Base-by-base conservation (phyloP, 2,329 filamentous ascomycete genomes). In the Cladophialophora exuberans region DNA sequence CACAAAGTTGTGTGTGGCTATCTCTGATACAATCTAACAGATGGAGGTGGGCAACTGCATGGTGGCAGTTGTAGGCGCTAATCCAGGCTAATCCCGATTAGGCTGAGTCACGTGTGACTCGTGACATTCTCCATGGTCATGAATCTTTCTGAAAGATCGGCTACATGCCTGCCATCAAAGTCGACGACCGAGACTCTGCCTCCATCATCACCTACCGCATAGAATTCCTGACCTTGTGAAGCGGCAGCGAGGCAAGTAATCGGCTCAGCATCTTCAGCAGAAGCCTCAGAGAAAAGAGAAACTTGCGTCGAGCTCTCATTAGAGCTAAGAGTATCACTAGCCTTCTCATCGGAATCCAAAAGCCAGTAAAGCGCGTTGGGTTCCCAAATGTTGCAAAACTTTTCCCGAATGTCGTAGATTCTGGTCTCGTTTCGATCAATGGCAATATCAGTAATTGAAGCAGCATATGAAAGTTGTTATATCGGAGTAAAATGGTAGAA, bases 341-440 rank as follows among this genome's bases (percentile, higher is more conserved):
- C 56, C 13, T 54, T 54, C n/a, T 54, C 42, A 39, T 63, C 63
- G 9, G 33, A 36, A 30, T 64, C 60, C 49, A 31, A 13, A 6
- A 31, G 13, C 13, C 28, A 13, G 13, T 31, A 31, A n/a, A 68
- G 54, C 9, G 59, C 61, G 23, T 62, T 60, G 6, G 66, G 66
- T 55, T 69, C 61, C 67, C 67, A 69, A 6, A 65, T 53, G 52
- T 66, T 67, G 54, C 65, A 67, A 15, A 59, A 38, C 1, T 56
- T 61, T 2, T 56, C 64, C 20, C 65, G 59, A 23, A 65, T 52
- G 46, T 68, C 67, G 45, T 67, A 68, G 42, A 69, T 60, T 11
- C 66, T 65, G 18, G 54, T 58, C 6, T 41, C 54, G 26, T 66
- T 62, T 11, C 62, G 64, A 38, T 62, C 62, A 36, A 69, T 63